Conservation (phyloP, 148 eudicot species). For the Heliamphora exappendiculata region DNA sequence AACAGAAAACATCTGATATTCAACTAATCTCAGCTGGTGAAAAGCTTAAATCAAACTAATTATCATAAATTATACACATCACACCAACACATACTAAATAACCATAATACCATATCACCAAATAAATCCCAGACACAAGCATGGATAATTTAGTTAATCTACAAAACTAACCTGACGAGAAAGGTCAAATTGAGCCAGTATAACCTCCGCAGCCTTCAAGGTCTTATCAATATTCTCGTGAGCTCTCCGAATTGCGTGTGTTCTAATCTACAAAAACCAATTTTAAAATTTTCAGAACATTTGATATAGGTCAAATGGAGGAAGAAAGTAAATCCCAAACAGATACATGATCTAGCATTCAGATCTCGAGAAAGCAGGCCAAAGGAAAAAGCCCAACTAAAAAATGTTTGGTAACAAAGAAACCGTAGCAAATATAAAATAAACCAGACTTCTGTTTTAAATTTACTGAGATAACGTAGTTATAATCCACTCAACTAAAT, state of each 20-base stretch:
- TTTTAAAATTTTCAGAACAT: not conserved
- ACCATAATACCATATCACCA: too few relatives aligned
- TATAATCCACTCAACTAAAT: not conserved
- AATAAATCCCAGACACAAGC: too few relatives aligned
- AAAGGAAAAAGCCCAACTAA: not conserved
- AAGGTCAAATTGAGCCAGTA: conserved; percentile 58
- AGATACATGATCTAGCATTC: not conserved
- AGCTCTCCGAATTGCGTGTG: conserved; percentile 78
- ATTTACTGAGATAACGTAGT: not conserved
- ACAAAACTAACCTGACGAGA: conserved; percentile 63
- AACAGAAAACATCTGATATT: not conserved
- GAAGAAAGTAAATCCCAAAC: not conserved
- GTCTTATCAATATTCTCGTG: conserved; percentile 87
- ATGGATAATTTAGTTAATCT: too few relatives aligned
- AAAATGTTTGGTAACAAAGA: not conserved
- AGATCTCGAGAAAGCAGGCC: not conserved
- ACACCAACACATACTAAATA: too few relatives aligned
- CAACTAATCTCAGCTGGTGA: not conserved
- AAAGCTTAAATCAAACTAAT: not conserved
- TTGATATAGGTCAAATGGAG: not conserved
- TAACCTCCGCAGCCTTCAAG: conserved; percentile 63
- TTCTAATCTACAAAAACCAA: conserved; percentile 38
- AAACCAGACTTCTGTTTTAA: not conserved
- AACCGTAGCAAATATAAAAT: not conserved
- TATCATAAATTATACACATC: not conserved